Conservation (phyloP, 805 yeast species). For the Kuraishia molischiana region DNA sequence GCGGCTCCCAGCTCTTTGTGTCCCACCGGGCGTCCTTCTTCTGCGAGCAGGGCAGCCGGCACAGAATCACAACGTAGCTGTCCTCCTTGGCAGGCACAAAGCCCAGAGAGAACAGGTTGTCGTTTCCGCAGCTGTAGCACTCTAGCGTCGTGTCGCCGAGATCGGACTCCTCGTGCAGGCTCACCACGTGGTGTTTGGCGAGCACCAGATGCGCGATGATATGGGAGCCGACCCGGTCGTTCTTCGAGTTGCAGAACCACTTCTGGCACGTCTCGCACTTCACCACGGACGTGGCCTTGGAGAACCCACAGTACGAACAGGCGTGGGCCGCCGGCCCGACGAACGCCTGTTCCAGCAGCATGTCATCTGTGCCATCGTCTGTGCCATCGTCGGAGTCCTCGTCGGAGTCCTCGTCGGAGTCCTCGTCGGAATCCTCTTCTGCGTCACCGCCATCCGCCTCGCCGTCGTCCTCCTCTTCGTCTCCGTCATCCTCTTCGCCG, state of each 20-base stretch:
- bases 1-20: constrained; percentile 76
- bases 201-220: constrained; percentile 78
- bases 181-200: constrained; percentile 65
- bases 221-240: constrained; percentile 52
- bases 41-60: constrained; percentile 85
- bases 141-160: constrained; percentile 83
- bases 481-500: neutral
- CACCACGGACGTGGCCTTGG: constrained; percentile 53
- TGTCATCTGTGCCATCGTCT: neutral
- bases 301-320: constrained; percentile 68
- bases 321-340: too few relatives aligned
- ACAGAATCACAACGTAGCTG: constrained; percentile 75
- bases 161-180: constrained; percentile 71
- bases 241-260: constrained; percentile 84
- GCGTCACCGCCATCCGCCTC: neutral
- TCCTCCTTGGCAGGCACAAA: constrained; percentile 82
- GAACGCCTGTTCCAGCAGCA: neutral
- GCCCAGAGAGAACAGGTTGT: constrained; percentile 73
- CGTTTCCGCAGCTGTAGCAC: constrained; percentile 84
- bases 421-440: neutral
- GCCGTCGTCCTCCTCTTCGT: neutral
- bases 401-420: neutral
- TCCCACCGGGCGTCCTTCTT: constrained; percentile 76
- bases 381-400: neutral
- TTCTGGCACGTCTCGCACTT: constrained; percentile 68